Conservation (phyloP, 2,329 filamentous ascomycete species). For the Nemania abortiva region DNA sequence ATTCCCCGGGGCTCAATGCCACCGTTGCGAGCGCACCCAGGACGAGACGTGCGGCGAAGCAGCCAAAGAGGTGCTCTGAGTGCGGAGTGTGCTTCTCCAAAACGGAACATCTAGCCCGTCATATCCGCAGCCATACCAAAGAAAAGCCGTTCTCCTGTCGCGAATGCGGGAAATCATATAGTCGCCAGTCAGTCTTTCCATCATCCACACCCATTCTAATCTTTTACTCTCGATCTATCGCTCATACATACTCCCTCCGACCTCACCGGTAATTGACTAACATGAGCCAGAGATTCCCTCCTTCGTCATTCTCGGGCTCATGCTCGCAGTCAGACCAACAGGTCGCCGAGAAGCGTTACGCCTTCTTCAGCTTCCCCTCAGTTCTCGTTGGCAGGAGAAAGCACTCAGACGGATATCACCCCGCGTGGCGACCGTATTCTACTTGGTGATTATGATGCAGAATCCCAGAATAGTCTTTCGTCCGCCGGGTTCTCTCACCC, state of each 20-base stretch:
- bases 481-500: constrained; percentile 29
- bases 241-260: not conserved
- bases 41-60: constrained; percentile 33
- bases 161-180: constrained; percentile 36
- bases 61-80: constrained; percentile 36
- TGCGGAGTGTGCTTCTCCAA: constrained; percentile 39
- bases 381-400: constrained; percentile 27
- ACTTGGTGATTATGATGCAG: constrained; percentile 27
- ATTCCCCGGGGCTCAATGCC: constrained; percentile 27
- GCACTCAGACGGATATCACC: constrained; percentile 18
- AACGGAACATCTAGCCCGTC: constrained; percentile 36
- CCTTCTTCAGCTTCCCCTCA: constrained; percentile 30
- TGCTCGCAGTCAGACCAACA: constrained; percentile 18
- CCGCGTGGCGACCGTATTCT: constrained; percentile 18
- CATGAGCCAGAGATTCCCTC: constrained; percentile 32
- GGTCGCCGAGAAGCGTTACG: constrained; percentile 23
- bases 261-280: constrained; percentile 15
- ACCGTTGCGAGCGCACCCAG: constrained; percentile 22
- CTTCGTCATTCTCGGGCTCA: constrained; percentile 37
- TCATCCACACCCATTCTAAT: not conserved
- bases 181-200: constrained; percentile 34
- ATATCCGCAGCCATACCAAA: constrained; percentile 37
- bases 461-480: constrained; percentile 24
- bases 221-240: not conserved
- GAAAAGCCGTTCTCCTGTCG: constrained; percentile 37